Percentiles rank a stretch among this genome's conserved stretches.
Evolutionary conservation across 2,329 filamentous ascomycete genomes (phyloP).

Genomic region (Cercospora janseana): DNA sequence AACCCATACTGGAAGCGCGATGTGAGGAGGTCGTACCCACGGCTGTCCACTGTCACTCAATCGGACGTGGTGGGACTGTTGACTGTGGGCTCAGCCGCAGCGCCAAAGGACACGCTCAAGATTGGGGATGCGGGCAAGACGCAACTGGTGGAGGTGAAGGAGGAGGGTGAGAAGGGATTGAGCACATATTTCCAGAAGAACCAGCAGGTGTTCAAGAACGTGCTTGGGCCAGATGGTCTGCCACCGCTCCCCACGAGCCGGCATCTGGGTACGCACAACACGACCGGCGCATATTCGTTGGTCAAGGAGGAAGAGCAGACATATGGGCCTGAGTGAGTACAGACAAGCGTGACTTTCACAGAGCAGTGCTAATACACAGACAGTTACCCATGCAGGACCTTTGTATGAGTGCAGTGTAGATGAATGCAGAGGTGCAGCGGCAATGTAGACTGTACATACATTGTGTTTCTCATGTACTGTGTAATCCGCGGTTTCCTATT

Average conservation of each 20-base stretch:
- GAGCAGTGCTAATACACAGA: conserved; percentile 24
- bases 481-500: background rate
- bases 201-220: conserved; percentile 52
- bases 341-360: background rate
- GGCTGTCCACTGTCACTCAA: conserved; percentile 75
- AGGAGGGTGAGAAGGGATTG: conserved; percentile 71
- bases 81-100: conserved; percentile 75
- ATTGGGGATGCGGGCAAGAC: conserved; percentile 71
- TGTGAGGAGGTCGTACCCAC: conserved; percentile 75
- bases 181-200: conserved; percentile 71
- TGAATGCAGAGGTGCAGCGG: background rate
- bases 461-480: background rate
- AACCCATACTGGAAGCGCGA: conserved; percentile 98
- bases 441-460: conserved; percentile 20
- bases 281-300: conserved; percentile 67
- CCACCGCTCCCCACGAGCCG: conserved; percentile 82
- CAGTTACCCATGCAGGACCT: conserved; percentile 50
- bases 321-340: conserved; percentile 53
- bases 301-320: conserved; percentile 68
- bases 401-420: conserved; percentile 30
- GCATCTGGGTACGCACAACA: conserved; percentile 39
- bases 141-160: conserved; percentile 71
- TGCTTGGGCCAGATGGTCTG: conserved; percentile 73
- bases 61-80: conserved; percentile 82
- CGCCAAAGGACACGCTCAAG: conserved; percentile 70